Base-by-base conservation (phyloP, 2,329 filamentous ascomycete species). In the Phaeosphaeria sp. region DNA sequence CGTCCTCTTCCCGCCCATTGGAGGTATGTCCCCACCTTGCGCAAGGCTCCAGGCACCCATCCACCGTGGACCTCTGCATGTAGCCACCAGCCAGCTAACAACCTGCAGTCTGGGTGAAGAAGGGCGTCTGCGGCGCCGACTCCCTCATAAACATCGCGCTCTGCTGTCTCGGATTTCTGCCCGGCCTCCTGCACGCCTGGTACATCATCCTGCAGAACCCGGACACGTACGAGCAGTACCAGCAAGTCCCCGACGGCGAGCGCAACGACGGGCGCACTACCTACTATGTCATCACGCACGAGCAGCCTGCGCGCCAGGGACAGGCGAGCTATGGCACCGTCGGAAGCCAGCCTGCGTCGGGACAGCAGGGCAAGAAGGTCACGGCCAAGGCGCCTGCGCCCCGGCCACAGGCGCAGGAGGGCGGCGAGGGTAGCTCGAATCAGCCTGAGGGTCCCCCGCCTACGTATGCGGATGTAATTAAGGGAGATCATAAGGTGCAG, bases 161-260 rank as follows among this genome's bases (percentile, higher is more conserved):
- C 71, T 95, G 91, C 75, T 77, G 73, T 60, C 76, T 79, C 56
- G 78, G 74, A 62, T 75, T 79, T 70, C 79, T 98, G 59, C 94
- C 94, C 20, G 94, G 94, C 60, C 89, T 98, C 49, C 82, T 99
- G 2, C 95, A 99, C 81, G 87, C 93, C 62, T 98, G 95, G 94
- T 99, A 98, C 84, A 96, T 98, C 79, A 97, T 99, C 79, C 87
- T 91, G 71, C 90, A 91, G 74, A 91, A 90, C 77, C 95, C 95
- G 57, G 94, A 97, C 60, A 78, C 81, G 67, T 80, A 85, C 42
- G 77, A 83, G 55, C 63, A 60, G 40, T 93, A 95, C 79, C 86
- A 91, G 66, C 80, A 82, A 50, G 76, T 85, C 5, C 75, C 78
- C 39, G 86, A 88, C 52, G 84, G 80, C 54, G 83, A 84, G 61